These are phyloP conservation scores for Phaeosphaeria sp. DNA, from an alignment of 2,329 filamentous ascomycete species.

Conservation along the genomic window DNA sequence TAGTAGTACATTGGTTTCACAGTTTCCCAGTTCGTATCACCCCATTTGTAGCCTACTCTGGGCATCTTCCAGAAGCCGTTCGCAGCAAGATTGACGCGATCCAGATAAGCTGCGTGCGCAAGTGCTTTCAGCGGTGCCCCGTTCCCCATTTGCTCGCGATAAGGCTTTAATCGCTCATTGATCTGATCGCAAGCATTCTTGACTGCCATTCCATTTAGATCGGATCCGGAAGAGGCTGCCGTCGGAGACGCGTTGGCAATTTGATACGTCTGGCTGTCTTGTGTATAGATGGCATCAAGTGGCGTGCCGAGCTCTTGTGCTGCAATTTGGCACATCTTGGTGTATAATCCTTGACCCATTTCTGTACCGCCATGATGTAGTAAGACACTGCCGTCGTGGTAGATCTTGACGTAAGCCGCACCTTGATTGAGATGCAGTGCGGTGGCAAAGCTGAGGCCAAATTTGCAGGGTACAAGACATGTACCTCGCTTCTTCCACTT, in stretches of 20 bases:
- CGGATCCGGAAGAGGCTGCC: conserved; percentile 89
- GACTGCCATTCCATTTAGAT: conserved; percentile 93
- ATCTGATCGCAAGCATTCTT: conserved; percentile 89
- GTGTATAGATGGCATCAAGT: conserved; percentile 79
- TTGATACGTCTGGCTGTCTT: conserved; percentile 88
- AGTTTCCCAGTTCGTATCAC: conserved; percentile 46
- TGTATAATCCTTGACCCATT: conserved; percentile 96
- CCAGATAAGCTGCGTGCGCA: conserved; percentile 89
- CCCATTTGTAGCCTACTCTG: conserved; percentile 93
- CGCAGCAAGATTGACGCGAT: conserved; percentile 91
- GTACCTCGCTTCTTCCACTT: conserved; percentile 93
- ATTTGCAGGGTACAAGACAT: conserved; percentile 89
- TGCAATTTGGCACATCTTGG: conserved; percentile 94
- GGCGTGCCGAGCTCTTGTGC: conserved; percentile 88
- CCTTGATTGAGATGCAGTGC: conserved; percentile 95
- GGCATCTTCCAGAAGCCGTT: conserved; percentile 98
- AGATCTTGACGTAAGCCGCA: conserved; percentile 90
- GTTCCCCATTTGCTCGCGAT: conserved; percentile 79
- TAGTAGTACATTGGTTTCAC: conserved; percentile 86
- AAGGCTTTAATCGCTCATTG: conserved; percentile 84
- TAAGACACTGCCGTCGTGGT: conserved; percentile 89
- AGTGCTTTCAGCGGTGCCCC: conserved; percentile 82
- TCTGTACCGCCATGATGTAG: conserved; percentile 95
- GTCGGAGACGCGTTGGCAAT: conserved; percentile 90
- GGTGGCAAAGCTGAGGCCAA: conserved; percentile 89